These are phyloP conservation scores for Xylaria grammica DNA, from an alignment of 495 filamentous ascomycete species.

Conservation along the genomic window DNA sequence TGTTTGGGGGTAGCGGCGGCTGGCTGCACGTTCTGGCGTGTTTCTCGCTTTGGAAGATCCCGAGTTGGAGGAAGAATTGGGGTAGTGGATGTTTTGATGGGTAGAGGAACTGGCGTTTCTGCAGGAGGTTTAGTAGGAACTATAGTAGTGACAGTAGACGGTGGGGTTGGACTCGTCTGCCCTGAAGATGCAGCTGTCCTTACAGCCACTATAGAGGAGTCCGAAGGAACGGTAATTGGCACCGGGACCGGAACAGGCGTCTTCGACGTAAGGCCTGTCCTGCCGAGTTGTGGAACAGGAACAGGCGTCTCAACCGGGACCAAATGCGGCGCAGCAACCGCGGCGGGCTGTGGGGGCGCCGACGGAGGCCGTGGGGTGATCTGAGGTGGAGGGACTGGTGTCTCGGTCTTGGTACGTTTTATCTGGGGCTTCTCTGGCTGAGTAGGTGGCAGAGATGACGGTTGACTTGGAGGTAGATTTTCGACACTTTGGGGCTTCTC, in stretches of 20 bases:
- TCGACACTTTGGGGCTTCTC: constrained; percentile 48
- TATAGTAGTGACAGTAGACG: constrained; percentile 31
- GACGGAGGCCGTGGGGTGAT: constrained; percentile 39
- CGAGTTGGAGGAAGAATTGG: constrained; percentile 57
- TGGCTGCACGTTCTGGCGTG: constrained; percentile 35
- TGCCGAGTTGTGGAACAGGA: constrained; percentile 55
- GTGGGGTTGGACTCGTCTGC: constrained; percentile 32
- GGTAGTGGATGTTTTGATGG: constrained; percentile 55
- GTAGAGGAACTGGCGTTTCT: constrained; percentile 36
- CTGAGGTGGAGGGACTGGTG: constrained; percentile 54
- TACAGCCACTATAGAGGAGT: constrained; percentile 34
- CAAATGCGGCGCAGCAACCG: constrained; percentile 6
- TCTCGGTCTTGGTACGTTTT: constrained; percentile 66
- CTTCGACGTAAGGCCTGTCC: constrained; percentile 52
- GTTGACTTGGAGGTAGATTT: constrained; percentile 28
- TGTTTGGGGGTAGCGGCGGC: constrained; percentile 42
- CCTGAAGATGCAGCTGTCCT: constrained; percentile 36
- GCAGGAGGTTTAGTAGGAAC: constrained; percentile 37
- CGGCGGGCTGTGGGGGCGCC: constrained; percentile 31
- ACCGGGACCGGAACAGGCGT: constrained; percentile 46
- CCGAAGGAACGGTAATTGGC: constrained; percentile 31
- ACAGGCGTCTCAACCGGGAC: constrained; percentile 55
- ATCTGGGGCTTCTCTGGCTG: constrained; percentile 41
- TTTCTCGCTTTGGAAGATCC: constrained; percentile 45
- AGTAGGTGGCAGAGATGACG: constrained; percentile 29